Evolutionary conservation across 805 yeast genomes (phyloP).

Genomic region (Metschnikowia matae): DNA sequence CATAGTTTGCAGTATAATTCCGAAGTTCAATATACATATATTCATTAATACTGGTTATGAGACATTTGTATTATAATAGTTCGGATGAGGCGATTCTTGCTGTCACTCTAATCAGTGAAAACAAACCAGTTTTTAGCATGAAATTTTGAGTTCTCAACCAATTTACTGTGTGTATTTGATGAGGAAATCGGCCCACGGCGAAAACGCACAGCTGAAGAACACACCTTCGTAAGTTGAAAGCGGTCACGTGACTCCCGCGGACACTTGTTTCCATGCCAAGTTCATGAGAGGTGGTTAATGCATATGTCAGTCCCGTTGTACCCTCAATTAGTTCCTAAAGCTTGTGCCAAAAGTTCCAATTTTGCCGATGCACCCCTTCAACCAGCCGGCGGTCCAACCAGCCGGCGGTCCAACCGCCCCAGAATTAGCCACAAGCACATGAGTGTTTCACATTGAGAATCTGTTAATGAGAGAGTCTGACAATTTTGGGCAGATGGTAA

Average conservation of each 20-base stretch:
- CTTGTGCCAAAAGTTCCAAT: background rate
- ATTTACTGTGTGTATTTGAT: no score
- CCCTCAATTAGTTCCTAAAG: background rate
- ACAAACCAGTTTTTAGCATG: no score
- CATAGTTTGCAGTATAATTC: no score
- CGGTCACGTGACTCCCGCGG: background rate
- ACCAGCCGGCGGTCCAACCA: background rate
- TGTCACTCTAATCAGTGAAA: no score
- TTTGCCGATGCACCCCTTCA: background rate
- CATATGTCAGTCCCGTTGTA: background rate
- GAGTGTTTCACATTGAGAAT: background rate
- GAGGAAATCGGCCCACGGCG: no score
- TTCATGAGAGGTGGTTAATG: background rate
- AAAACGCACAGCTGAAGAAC: background rate
- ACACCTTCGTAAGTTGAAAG: background rate
- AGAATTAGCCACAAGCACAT: background rate
- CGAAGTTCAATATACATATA: no score
- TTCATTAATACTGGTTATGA: no score
- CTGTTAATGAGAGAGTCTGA: background rate
- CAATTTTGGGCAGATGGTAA: no score
- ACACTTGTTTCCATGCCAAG: background rate
- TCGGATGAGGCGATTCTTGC: no score
- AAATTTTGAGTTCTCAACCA: no score
- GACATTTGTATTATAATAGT: no score
- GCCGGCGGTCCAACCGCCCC: background rate